Evolutionary conservation across 2,329 filamentous ascomycete species (phyloP).

Genomic region (Nannizziopsis arthrosporioides): DNA sequence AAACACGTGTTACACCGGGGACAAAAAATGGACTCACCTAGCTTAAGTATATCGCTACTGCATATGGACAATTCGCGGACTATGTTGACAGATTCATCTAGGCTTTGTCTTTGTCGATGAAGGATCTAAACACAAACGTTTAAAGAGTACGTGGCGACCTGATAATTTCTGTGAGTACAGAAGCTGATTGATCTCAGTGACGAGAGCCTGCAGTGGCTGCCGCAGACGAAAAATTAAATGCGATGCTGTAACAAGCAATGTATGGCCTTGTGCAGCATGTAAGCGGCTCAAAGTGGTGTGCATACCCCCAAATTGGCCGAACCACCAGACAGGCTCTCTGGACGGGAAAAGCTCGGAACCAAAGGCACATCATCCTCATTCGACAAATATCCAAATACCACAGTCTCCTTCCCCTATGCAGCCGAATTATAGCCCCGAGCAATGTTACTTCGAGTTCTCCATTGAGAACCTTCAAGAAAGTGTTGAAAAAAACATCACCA

Average conservation of each 20-base stretch:
- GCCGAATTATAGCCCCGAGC: neutral
- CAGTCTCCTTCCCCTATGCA: neutral
- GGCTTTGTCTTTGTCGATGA: conserved; percentile 99
- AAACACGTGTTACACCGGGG: too few relatives aligned
- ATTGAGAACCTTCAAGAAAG: neutral
- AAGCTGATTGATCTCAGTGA: conserved; percentile 47
- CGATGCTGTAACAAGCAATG: conserved; percentile 91
- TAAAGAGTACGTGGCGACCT: conserved; percentile 61
- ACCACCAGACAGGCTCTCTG: neutral
- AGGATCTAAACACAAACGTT: conserved; percentile 90
- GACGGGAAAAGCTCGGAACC: neutral
- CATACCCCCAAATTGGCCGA: conserved; percentile 58
- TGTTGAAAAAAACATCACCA: conserved; percentile 34
- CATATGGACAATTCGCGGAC: neutral
- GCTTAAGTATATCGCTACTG: too few relatives aligned
- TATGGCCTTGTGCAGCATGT: conserved; percentile 93
- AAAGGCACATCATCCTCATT: neutral
- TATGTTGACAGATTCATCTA: conserved; percentile 29
- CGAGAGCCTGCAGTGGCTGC: conserved; percentile 94
- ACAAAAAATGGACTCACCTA: too few relatives aligned
- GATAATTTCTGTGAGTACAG: neutral
- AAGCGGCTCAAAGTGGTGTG: conserved; percentile 85
- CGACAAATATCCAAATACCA: neutral
- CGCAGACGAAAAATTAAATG: conserved; percentile 94
- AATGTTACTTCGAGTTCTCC: conserved; percentile 3